Conservation (phyloP, 345 rosid genomes). For the Populus tremula region DNA sequence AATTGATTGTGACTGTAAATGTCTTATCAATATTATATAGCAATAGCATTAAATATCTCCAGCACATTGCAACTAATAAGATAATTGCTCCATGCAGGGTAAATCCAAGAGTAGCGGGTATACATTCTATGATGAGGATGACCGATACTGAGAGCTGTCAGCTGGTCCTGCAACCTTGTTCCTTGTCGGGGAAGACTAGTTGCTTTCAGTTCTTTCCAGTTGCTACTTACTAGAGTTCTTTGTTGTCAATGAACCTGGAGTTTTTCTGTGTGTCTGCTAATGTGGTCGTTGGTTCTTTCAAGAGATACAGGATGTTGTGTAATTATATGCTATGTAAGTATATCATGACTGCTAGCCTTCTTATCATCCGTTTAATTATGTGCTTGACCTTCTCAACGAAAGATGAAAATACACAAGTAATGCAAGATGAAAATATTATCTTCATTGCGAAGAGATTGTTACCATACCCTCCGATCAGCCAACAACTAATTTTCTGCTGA, state of each 20-base stretch:
- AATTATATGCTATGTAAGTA: conserved; percentile 12
- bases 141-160: conserved; percentile 12
- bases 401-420: background rate
- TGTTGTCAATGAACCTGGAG: background rate
- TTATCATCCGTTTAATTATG: background rate
- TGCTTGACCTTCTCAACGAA: background rate
- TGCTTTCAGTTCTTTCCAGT: background rate
- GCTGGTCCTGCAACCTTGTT: background rate
- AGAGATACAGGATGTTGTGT: background rate
- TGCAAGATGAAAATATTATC: no score
- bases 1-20: background rate
- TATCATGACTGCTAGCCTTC: background rate
- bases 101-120: conserved; percentile 38
- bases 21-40: background rate
- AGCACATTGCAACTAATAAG: background rate
- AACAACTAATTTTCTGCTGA: no score
- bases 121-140: conserved; percentile 29
- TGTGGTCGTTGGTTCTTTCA: conserved; percentile 4
- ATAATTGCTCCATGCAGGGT: conserved; percentile 41
- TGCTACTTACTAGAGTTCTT: background rate
- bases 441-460: no score
- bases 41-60: background rate
- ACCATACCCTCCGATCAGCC: no score
- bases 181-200: background rate
- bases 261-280: background rate